Evolutionary conservation across 192 early-diverging fungal genomes (phyloP), one percentile per base, ranked within the genome.

Genomic region (Gryganskiella cystojenkinii): DNA sequence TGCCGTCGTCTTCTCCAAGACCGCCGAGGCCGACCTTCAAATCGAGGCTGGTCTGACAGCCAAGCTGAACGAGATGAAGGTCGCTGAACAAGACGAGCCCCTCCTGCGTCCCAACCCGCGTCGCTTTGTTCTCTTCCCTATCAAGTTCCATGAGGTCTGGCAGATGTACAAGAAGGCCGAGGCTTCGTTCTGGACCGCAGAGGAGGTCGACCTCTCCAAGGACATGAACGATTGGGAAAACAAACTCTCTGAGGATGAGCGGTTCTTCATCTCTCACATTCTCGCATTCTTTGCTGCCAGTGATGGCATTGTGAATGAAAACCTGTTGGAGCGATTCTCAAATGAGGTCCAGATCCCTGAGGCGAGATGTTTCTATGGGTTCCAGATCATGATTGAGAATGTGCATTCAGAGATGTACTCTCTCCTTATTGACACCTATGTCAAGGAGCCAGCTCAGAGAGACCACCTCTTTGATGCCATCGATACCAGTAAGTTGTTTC

Each of bases 351-450:
- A 96, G 82, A 93, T 97, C 61, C 92, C 94, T 43, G 95, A 96
- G 81, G 95, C 95, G 30, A 83, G 91, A 44, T 94, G 92, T 74
- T 97, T 97, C 71, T 96, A 96, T 76, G 95, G 93, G n/a, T 97
- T 97, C 86, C 95, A 97, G 83, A 95, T 97, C 79, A 95, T 95
- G 94, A 97, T 97, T 52, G 95, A 97, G 79, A 96, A 96, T 85
- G 94, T 97, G 59, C 95, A 97, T 84, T 84, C 89, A 14, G 95
- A 97, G 83, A 97, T 93, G 71, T 97, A 97, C 86, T 94, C 92
- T 45, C 86, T 97, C 13, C 84, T 97, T 35, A 97, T 97, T 59
- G 95, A 97, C 71, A 93, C 94, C n/a, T 96, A 96, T 82, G 93
- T 98, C 80, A 93, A 93, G 80, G 95, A 98, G 57, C 81, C 92